Evolutionary conservation across 176 grass and related monocot genomes (phyloP), one percentile per base, ranked within the genome.

Genomic region (Aegilops sharonensis): DNA sequence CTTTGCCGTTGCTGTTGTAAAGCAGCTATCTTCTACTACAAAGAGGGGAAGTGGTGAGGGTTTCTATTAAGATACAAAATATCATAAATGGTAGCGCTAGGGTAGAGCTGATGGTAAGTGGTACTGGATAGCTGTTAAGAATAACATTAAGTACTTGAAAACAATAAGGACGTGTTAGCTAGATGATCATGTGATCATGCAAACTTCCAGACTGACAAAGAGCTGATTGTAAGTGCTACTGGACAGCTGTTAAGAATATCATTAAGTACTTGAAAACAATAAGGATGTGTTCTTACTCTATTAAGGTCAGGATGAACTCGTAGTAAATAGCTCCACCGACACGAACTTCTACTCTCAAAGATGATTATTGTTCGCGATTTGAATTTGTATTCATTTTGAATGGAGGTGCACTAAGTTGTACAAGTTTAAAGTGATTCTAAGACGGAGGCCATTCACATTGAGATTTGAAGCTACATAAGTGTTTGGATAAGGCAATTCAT

Each of bases 1-100:
- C 77, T 90, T 66, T 90, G 95, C 21, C 93, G 95, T 27, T 94
- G 92, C 67, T 98, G 93, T 67, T 98, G 93, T 42, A 93, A 66
- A 83, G 91, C 87, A 90, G 91, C 91, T 90, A 98, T 91, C 88
- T 92, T 92, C 95, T 93, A 90, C 90, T 92, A 95, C 81, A 88
- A 30, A 88, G 67, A 85, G 81, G 27, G 60, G 80, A 93, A 78
- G 48, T 72, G 50, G 21, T 75, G 74, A 87, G 68, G 11, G 21
- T 59, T 64, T 72, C 72, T 85, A 45, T 62, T 9, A 68, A 36
- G 68, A 78, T 42, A 84, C 25, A 75, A 85, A 74, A 35, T 68
- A 35, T 17, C 14, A 3, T 20, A 43, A 85, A 82, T 32, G 31
- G 23, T 72, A 21, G 54, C 20, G 84, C 71, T 71, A 21, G n/a